Evolutionary conservation across 345 rosid species (phyloP).

Genomic region (Sisymbrium altissimum): DNA sequence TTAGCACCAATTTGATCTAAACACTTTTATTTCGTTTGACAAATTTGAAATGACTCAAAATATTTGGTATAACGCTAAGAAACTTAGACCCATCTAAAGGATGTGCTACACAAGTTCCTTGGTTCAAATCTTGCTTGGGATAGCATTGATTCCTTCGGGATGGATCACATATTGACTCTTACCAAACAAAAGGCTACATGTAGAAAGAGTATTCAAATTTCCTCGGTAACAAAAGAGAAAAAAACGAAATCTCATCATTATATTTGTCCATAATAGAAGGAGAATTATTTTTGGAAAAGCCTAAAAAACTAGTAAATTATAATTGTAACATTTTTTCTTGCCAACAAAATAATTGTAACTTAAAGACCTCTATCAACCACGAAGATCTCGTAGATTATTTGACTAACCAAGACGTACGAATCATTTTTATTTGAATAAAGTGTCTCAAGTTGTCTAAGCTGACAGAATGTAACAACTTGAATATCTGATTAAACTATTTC

Average conservation of each 20-base stretch:
- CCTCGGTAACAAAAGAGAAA: too few species aligned
- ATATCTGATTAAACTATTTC: constrained; percentile 13
- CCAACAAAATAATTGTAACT: neutral
- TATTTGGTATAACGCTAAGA: neutral
- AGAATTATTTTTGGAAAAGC: neutral
- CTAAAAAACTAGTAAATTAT: neutral
- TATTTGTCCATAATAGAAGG: too few species aligned
- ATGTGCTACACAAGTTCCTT: neutral
- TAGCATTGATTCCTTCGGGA: neutral
- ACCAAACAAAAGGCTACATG: too few species aligned
- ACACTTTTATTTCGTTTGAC: neutral
- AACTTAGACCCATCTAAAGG: neutral
- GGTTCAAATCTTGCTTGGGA: neutral
- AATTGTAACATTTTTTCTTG: neutral
- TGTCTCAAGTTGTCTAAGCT: constrained; percentile 27
- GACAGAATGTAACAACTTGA: constrained; percentile 32
- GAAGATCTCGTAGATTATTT: constrained; percentile 36
- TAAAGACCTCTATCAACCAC: constrained; percentile 25
- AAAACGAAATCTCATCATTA: too few species aligned
- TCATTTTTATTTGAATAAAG: constrained; percentile 18
- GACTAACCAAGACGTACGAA: constrained; percentile 35
- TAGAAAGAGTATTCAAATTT: too few species aligned
- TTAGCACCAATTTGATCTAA: neutral
- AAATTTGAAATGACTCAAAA: neutral
- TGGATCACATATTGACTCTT: too few species aligned